These are phyloP conservation scores for Aureobasidium vineae DNA, from an alignment of 2,329 filamentous ascomycete species.

Conservation along the genomic window DNA sequence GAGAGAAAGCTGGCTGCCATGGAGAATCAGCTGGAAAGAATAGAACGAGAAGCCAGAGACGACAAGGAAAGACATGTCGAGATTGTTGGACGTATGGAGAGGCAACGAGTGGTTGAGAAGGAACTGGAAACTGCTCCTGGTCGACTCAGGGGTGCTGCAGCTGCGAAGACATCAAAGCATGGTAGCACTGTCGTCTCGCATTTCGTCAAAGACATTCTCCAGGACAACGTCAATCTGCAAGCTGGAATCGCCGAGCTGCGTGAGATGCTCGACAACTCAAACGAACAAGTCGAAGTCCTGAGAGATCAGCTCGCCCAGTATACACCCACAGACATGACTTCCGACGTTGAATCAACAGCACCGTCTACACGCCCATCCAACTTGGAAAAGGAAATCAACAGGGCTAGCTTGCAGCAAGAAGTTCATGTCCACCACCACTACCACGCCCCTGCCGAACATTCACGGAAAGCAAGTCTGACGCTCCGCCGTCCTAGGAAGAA, in stretches of 20 bases:
- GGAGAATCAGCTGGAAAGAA: constrained; percentile 82
- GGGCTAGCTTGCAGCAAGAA: constrained; percentile 70
- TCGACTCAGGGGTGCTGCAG: constrained; percentile 76
- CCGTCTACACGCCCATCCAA: constrained; percentile 47
- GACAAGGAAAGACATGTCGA: constrained; percentile 81
- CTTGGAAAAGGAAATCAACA: constrained; percentile 65
- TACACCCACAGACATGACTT: constrained; percentile 58
- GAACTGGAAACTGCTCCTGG: constrained; percentile 78
- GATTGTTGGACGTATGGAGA: constrained; percentile 77
- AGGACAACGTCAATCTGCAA: constrained; percentile 93
- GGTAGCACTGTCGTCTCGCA: constrained; percentile 78
- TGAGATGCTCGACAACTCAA: constrained; percentile 86
- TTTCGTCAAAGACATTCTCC: constrained; percentile 91
- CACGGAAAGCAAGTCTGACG: constrained; percentile 34
- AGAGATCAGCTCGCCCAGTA: constrained; percentile 78
- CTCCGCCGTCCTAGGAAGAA: constrained; percentile 68
- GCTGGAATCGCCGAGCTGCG: constrained; percentile 86
- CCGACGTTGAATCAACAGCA: constrained; percentile 32
- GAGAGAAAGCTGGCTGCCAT: constrained; percentile 75
- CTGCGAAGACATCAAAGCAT: constrained; percentile 61
- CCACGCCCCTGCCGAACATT: constrained; percentile 57
- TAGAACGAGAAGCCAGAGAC: constrained; percentile 77
- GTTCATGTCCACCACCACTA: constrained; percentile 95
- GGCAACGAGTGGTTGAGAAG: constrained; percentile 75
- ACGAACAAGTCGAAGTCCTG: constrained; percentile 87